Evolutionary conservation across 2,329 filamentous ascomycete species (phyloP).

Genomic region (Thyridium curvatum): DNA sequence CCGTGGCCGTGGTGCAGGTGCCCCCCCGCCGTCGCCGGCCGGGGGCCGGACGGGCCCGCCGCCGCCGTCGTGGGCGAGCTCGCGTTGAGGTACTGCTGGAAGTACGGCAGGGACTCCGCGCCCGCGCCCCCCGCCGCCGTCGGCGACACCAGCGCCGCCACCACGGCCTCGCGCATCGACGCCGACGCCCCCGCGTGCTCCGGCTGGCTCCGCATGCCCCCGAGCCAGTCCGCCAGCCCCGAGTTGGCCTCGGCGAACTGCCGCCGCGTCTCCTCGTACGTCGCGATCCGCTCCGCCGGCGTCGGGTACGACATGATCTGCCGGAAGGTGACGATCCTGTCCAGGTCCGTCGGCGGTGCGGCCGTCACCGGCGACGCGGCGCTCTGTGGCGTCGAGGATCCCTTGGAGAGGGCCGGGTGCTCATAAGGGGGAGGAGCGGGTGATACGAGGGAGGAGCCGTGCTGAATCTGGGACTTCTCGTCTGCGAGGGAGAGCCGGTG

Average conservation of each 20-base stretch:
- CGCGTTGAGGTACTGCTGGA: conserved; percentile 51
- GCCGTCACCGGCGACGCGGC: conserved; percentile 1
- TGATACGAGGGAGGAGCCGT: conserved; percentile 25
- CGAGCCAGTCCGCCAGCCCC: conserved; percentile 59
- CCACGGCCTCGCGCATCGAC: conserved; percentile 16
- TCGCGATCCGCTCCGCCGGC: conserved; percentile 61
- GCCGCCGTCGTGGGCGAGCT: conserved; percentile 25
- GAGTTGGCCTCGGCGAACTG: conserved; percentile 68
- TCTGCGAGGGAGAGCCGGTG: conserved; percentile 34
- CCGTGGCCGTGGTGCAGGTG: too few species aligned
- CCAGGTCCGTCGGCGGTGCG: conserved; percentile 1
- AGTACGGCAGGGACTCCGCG: conserved; percentile 40
- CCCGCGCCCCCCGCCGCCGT: conserved; percentile 10
- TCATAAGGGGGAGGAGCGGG: conserved; percentile 29
- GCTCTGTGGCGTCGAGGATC: background rate
- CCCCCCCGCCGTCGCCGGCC: conserved; percentile 17
- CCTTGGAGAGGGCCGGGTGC: conserved; percentile 22
- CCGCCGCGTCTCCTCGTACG: conserved; percentile 65
- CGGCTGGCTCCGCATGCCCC: conserved; percentile 34
- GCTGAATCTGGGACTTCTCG: conserved; percentile 33
- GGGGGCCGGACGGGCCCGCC: conserved; percentile 12
- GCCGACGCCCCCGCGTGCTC: conserved; percentile 37
- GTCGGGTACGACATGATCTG: conserved; percentile 70
- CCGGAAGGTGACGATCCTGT: conserved; percentile 55
- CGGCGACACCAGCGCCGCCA: conserved; percentile 2